A percentile compares a stretch with the other conserved stretches of the same genome.
These are phyloP conservation scores for Excoecaria agallocha DNA, from an alignment of 345 rosid species.

Conservation along the genomic window DNA sequence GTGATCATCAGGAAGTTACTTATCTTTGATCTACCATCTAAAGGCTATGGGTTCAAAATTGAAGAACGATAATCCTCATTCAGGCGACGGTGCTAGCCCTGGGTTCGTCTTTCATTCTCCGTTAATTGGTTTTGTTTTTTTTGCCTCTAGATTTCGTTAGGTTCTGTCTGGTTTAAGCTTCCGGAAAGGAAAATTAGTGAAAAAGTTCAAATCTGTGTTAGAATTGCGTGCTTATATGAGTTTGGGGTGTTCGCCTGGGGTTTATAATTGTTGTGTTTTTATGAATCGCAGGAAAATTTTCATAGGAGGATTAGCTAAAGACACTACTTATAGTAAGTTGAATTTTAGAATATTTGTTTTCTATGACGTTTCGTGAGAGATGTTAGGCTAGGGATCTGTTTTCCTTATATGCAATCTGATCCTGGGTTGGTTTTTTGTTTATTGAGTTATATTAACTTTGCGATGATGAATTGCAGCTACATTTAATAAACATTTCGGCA, in stretches of 20 bases:
- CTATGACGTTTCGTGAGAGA: conserved; percentile 8
- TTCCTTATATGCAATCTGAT: background rate
- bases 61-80: conserved; percentile 41
- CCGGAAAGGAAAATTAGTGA: too few relatives aligned
- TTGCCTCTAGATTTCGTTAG: background rate
- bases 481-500: conserved; percentile 75
- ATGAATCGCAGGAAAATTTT: conserved; percentile 56
- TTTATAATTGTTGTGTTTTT: background rate
- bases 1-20: background rate
- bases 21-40: too few relatives aligned
- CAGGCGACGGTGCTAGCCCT: conserved; percentile 76
- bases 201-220: too few relatives aligned
- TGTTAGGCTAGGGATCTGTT: background rate
- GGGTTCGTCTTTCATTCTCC: conserved; percentile 45
- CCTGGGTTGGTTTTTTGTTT: background rate
- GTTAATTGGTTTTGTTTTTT: background rate
- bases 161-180: background rate
- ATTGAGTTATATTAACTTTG: background rate
- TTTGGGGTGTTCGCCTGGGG: too few relatives aligned
- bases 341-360: conserved; percentile 16
- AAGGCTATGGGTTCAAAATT: conserved; percentile 56
- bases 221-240: background rate
- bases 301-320: conserved; percentile 84
- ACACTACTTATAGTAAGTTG: conserved; percentile 64
- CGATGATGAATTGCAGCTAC: conserved; percentile 42